Evolutionary conservation across 176 grass and related monocot species (phyloP).

Genomic region (Pontederia crassipes): DNA sequence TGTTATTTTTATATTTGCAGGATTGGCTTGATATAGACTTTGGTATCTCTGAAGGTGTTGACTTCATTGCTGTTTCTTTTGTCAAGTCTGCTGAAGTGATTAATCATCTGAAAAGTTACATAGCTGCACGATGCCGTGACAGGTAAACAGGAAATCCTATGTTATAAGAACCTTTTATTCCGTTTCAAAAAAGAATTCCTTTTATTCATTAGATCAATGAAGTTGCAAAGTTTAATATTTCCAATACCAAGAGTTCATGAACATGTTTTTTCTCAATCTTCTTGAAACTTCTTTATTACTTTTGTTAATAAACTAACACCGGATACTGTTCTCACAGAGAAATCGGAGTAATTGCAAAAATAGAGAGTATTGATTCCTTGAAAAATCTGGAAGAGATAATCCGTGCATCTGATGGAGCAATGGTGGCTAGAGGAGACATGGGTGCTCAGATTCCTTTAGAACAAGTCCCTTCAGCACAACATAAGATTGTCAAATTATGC

Average conservation of each 20-base stretch:
- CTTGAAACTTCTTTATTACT: background rate
- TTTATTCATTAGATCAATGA: no score
- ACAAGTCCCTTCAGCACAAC: conserved; percentile 78
- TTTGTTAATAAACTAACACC: background rate
- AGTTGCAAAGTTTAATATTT: no score
- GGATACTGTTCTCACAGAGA: conserved; percentile 39
- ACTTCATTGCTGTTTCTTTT: conserved; percentile 95
- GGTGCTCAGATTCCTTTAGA: conserved; percentile 91
- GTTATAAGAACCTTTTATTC: background rate
- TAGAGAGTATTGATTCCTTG: conserved; percentile 90
- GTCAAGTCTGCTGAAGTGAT: conserved; percentile 98
- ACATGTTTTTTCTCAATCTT: no score
- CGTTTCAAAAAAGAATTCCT: no score
- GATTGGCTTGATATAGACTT: conserved; percentile 99
- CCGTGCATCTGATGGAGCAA: conserved; percentile 71
- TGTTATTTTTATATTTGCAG: conserved; percentile 34
- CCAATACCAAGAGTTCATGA: no score
- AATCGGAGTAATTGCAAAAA: conserved; percentile 80
- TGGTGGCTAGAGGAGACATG: conserved; percentile 93
- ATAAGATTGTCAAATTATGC: conserved; percentile 79
- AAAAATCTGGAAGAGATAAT: conserved; percentile 93
- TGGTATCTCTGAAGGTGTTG: conserved; percentile 90
- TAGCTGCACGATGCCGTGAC: conserved; percentile 67
- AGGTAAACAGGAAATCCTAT: conserved; percentile 26
- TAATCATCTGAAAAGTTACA: conserved; percentile 95